Evolutionary conservation across 129 eudicot species (phyloP), one percentile per base, ranked within the genome.

Genomic region (Artemisia annua): DNA sequence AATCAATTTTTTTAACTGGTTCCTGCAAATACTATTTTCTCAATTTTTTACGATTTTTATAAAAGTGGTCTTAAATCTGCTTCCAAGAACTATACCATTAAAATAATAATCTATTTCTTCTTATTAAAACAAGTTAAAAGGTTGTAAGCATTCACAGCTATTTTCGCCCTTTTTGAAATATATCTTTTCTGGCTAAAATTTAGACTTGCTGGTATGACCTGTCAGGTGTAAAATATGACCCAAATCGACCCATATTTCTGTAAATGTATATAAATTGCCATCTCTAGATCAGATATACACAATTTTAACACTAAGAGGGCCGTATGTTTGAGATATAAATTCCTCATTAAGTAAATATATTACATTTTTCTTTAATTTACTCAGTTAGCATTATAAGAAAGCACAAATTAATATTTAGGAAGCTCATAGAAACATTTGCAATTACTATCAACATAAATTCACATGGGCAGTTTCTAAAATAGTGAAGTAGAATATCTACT

Each of bases 251-350:
- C 51, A 12, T 46, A 19, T 43, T 46, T 11, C 48, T 54, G 52
- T 48, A 67, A 20, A 67, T 14, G 17, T 17, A 11, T 10, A 2
- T n/a, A 46, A 48, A 50, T 22, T 67, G 10, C 17, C 54, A 66
- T 53, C 35, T 65, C 32, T 11, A 44, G 46, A 46, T 17, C 39
- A 26, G 7, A 39, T 12, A 69, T 49, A 39, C 55, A 11, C 3
- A 35, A 55, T 20, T 8, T 4, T 71, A 60, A 58, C 18, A 70
- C 56, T 32, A 70, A 16, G 64, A 18, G 52, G 18, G 19, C 67
- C 4, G 7, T 15, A 52, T 52, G 35, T 58, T 58, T 58, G 35
- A 3, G 35, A 58, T 58, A 20, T 57, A 57, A 24, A 19, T 14
- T n/a, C 22, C 15, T 48, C 4, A 16, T 12, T 30, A 63, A 51